phyloP scores from a whole-genome alignment of 2,329 filamentous ascomycete genomes.

The Neonectria ditissima region DNA sequence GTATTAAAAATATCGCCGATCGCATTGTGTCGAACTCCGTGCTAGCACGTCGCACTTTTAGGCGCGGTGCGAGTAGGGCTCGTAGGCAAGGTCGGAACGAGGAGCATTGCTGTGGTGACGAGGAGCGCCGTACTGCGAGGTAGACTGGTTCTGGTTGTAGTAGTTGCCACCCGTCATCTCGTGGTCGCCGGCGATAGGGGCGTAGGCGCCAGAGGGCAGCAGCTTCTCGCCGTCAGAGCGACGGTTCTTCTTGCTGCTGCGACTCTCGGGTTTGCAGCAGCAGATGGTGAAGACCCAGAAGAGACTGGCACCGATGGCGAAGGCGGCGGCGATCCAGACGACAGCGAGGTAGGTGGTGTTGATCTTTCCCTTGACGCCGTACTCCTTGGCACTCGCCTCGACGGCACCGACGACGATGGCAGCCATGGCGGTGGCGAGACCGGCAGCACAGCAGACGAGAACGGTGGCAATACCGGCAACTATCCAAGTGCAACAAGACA shows the following conservation, averaged over 20 bases:
- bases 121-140: slow-evolving; percentile 50
- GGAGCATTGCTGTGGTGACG: slow-evolving; percentile 56
- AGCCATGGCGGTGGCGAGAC: slow-evolving; percentile 81
- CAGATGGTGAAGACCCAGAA: slow-evolving; percentile 95
- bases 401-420: slow-evolving; percentile 70
- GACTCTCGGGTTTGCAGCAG: slow-evolving; percentile 70
- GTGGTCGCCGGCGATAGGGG: slow-evolving; percentile 50
- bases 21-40: slow-evolving; percentile 32
- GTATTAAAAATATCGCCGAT: slow-evolving; percentile 19
- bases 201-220: slow-evolving; percentile 56
- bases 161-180: slow-evolving; percentile 52
- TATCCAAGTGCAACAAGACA: slow-evolving; percentile 85
- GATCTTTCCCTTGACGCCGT: slow-evolving; percentile 75
- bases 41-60: slow-evolving; percentile 48
- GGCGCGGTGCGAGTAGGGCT: slow-evolving; percentile 71
- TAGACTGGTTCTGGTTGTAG: slow-evolving; percentile 52
- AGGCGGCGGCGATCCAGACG: slow-evolving; percentile 84
- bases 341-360: slow-evolving; percentile 77
- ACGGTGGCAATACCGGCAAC: slow-evolving; percentile 72
- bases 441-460: slow-evolving; percentile 71
- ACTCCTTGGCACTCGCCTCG: slow-evolving; percentile 70
- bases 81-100: slow-evolving; percentile 68
- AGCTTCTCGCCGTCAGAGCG: slow-evolving; percentile 64
- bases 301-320: slow-evolving; percentile 78
- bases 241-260: slow-evolving; percentile 50